These are phyloP conservation scores for Oryza brachyantha DNA, from an alignment of 176 grass and related monocot genomes.

Conservation along the genomic window DNA sequence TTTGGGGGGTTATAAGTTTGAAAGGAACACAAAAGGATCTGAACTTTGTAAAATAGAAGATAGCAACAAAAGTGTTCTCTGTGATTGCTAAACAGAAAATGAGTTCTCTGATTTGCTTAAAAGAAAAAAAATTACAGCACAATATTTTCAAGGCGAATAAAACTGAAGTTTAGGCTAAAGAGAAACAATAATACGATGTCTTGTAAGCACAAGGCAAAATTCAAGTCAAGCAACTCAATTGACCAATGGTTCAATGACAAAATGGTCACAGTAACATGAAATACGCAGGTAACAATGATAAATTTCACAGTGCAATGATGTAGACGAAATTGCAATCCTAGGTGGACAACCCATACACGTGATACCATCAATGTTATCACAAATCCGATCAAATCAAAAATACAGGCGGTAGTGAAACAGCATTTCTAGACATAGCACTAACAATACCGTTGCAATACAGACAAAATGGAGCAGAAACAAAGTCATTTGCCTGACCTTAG, in stretches of 20 bases:
- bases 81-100: too few species aligned
- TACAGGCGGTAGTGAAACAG: too few species aligned
- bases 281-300: not conserved
- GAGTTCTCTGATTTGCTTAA: not conserved
- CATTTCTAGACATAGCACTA: too few species aligned
- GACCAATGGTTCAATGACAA: not conserved
- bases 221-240: not conserved
- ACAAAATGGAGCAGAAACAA: not conserved
- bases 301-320: not conserved
- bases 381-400: not conserved
- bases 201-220: not conserved
- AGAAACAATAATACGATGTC: not conserved
- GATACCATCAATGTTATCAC: not conserved
- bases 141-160: too few species aligned
- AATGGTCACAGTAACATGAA: not conserved
- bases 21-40: too few species aligned
- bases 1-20: too few species aligned
- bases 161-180: not conserved
- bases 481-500: constrained; percentile 39
- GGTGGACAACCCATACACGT: not conserved
- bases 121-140: not conserved
- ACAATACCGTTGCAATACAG: too few species aligned
- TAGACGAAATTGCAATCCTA: not conserved
- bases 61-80: not conserved
- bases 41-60: not conserved